phyloP scores from a whole-genome alignment of 2,329 filamentous ascomycete genomes.

The Ophiocordyceps camponoti-floridani region DNA sequence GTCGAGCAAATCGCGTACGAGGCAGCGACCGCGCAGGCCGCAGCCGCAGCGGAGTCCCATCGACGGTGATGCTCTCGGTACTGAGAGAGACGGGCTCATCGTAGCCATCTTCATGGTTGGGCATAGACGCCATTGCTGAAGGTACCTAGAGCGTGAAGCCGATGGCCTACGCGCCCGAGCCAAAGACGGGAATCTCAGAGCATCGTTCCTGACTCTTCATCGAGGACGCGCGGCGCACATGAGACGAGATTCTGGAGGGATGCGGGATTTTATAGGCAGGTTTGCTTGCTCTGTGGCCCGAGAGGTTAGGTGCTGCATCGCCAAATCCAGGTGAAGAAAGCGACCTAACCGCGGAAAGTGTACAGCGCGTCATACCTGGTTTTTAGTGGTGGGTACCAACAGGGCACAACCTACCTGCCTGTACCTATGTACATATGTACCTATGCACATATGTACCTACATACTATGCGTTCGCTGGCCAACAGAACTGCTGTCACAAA shows the following conservation, averaged over 20 bases:
- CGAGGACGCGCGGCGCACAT: not conserved
- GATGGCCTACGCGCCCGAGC: not conserved
- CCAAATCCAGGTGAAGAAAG: not conserved
- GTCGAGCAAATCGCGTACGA: constrained; percentile 10
- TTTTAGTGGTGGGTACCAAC: too few relatives aligned
- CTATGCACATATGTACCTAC: too few relatives aligned
- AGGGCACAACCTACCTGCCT: not conserved
- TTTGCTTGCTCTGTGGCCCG: too few relatives aligned
- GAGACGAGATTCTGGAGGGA: not conserved
- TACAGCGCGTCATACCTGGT: not conserved
- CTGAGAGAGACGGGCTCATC: constrained; percentile 2
- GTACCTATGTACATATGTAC: too few relatives aligned
- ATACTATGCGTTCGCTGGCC: too few relatives aligned
- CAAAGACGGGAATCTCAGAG: not conserved
- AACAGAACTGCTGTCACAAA: too few relatives aligned
- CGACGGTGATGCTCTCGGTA: constrained; percentile 2
- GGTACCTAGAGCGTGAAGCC: not conserved
- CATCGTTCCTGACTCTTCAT: constrained; percentile 1
- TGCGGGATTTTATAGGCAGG: not conserved
- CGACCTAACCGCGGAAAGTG: not conserved
- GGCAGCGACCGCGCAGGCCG: constrained; percentile 12
- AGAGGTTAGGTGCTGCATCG: not conserved
- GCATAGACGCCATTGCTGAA: constrained; percentile 4
- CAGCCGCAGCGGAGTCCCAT: constrained; percentile 5
- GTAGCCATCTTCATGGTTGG: constrained; percentile 2